These are phyloP conservation scores for Cyclotella cryptica DNA, from an alignment of 108 stramenopile genomes.

Conservation along the genomic window DNA sequence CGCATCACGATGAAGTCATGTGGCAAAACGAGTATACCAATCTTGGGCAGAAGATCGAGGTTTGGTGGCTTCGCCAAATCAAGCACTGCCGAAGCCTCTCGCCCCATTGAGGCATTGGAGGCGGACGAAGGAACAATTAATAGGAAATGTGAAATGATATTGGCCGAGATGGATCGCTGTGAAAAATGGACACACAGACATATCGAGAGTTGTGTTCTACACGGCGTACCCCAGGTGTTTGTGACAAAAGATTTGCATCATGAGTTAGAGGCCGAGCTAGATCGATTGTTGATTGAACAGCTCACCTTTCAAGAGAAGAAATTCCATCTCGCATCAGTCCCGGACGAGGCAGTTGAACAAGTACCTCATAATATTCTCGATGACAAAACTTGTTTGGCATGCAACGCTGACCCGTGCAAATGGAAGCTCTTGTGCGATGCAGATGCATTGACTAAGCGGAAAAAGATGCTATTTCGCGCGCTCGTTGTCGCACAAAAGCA, in stretches of 20 bases:
- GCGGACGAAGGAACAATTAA: not conserved
- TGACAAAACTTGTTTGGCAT: constrained; percentile 7
- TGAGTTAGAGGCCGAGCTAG: constrained; percentile 31
- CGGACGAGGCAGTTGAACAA: not conserved
- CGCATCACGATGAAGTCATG: too few species aligned
- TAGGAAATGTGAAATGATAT: constrained; percentile 14
- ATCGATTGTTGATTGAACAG: constrained; percentile 27
- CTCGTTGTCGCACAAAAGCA: constrained; percentile 17
- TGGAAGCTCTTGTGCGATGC: constrained; percentile 35
- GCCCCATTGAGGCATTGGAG: not conserved
- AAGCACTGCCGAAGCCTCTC: not conserved
- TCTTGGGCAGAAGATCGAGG: constrained; percentile 12
- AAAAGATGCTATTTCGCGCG: constrained; percentile 24
- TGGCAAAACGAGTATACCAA: constrained; percentile 18
- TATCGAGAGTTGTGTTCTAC: constrained; percentile 31
- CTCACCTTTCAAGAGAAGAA: constrained; percentile 7
- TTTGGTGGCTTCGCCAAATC: constrained; percentile 15
- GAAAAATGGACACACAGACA: constrained; percentile 1
- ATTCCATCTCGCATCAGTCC: not conserved
- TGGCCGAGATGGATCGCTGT: constrained; percentile 24
- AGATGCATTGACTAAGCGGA: constrained; percentile 18
- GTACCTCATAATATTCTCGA: not conserved
- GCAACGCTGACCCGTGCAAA: constrained; percentile 19
- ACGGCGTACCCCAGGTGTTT: constrained; percentile 30
- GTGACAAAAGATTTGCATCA: constrained; percentile 9